Evolutionary conservation across 2,329 filamentous ascomycete species (phyloP).

Genomic region (Xylaria hypoxylon): DNA sequence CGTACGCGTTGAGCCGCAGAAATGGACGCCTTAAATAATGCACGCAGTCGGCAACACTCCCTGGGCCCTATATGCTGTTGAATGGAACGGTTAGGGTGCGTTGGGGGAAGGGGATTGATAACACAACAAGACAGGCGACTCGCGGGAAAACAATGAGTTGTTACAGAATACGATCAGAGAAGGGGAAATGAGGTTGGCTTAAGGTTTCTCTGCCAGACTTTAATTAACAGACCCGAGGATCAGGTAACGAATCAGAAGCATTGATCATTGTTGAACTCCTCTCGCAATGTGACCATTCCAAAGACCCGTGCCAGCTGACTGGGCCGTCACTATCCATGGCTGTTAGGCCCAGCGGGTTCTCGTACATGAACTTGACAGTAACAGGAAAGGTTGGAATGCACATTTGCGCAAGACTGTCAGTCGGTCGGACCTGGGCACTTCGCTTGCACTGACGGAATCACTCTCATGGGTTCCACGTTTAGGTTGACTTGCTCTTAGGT

Average conservation of each 20-base stretch:
- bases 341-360: slow-evolving; percentile 28
- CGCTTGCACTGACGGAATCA: slow-evolving; percentile 8
- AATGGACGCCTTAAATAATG: slow-evolving; percentile 22
- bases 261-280: slow-evolving; percentile 44
- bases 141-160: slow-evolving; percentile 17
- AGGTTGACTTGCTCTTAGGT: slow-evolving; percentile 19
- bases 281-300: slow-evolving; percentile 44
- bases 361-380: slow-evolving; percentile 23
- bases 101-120: slow-evolving; percentile 22
- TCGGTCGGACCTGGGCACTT: slow-evolving; percentile 7
- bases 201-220: slow-evolving; percentile 45
- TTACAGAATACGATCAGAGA: slow-evolving; percentile 15
- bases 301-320: slow-evolving; percentile 37
- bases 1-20: slow-evolving; percentile 22
- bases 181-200: slow-evolving; percentile 46
- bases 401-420: slow-evolving; percentile 23
- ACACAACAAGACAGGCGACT: slow-evolving; percentile 21
- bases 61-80: slow-evolving; percentile 4
- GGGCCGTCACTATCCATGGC: slow-evolving; percentile 29
- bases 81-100: slow-evolving; percentile 12
- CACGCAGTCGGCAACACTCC: slow-evolving; percentile 15
- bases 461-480: slow-evolving; percentile 16
- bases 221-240: slow-evolving; percentile 43
- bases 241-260: slow-evolving; percentile 50
- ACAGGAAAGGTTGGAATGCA: slow-evolving; percentile 20